Base-by-base conservation (phyloP, 129 eudicot genomes). In the Lonicera japonica region DNA sequence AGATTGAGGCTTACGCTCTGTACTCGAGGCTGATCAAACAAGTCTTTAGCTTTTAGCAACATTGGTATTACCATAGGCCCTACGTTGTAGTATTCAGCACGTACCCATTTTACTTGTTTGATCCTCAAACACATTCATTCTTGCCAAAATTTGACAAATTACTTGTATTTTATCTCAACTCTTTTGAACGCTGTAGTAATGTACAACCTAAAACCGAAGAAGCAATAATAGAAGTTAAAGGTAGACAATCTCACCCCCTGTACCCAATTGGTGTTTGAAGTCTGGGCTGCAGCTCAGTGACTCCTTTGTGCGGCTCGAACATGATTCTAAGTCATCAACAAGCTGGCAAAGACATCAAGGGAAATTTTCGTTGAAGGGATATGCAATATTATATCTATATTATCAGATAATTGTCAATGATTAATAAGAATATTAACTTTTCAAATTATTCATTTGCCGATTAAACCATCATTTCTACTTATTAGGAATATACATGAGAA, bases 261-360 rank as follows among this genome's bases (percentile, higher is more conserved):
- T 56, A 25, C 22, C 59, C 11, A 22, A 25, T 67, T 66, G 79
- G 67, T 74, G 39, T 58, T 71, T 76, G 48, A 58, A 70, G 70
- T 71, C 82, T 43, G 21, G 63, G 15, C 61, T 75, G 47, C 20
- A 60, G 61, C 64, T 51, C 39, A 45, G 41, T 62, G 60, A 47
- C 43, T 66, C 74, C 74, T 75, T 77, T 17, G 77, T 65, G 74
- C 65, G 71, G 20, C 54, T 58, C 36, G 95, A 87, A 66, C 80
- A 71, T 47, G 86, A 64, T 63, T 82, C 95, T 65, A 87, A 66
- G 75, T 82, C 83, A 72, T 78, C 80, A 72, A 85, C 71, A 29
- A 92, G 80, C 98, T 92, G 76, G 56, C 5, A 53, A 8, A 53
- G 61, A 71, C 53, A 2, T 50, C 21, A 65, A 19, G 5, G 41